Conservation (phyloP, 495 filamentous ascomycete genomes). For the Aspergillus indologenus region DNA sequence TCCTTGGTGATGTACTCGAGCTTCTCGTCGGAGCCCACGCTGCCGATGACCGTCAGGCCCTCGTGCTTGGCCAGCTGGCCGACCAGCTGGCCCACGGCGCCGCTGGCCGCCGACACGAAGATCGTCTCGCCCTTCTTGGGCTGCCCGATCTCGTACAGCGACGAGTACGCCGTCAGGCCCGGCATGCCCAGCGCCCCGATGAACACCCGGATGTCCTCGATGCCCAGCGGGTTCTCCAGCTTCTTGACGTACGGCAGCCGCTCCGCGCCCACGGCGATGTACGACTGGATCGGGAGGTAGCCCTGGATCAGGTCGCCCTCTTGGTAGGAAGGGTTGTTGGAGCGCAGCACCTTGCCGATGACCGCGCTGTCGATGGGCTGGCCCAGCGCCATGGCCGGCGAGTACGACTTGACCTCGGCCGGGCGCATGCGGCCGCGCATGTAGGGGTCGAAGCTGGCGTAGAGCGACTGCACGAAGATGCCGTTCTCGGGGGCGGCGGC, state of each 20-base stretch:
- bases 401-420: constrained; percentile 58
- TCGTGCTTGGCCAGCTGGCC: constrained; percentile 86
- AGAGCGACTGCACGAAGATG: constrained; percentile 67
- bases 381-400: constrained; percentile 52
- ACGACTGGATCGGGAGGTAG: constrained; percentile 59
- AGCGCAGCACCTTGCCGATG: constrained; percentile 65
- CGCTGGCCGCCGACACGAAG: constrained; percentile 77
- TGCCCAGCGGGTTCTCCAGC: constrained; percentile 44
- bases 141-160: constrained; percentile 76
- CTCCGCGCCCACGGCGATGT: constrained; percentile 35
- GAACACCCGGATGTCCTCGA: constrained; percentile 50
- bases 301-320: constrained; percentile 67
- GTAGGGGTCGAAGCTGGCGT: constrained; percentile 86
- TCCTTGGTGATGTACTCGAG: constrained; percentile 63
- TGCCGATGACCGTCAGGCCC: constrained; percentile 80
- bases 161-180: constrained; percentile 78
- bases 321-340: constrained; percentile 56
- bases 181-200: constrained; percentile 83
- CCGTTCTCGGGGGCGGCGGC: constrained; percentile 64
- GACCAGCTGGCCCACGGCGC: constrained; percentile 81
- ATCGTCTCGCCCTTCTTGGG: constrained; percentile 88
- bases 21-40: constrained; percentile 67
- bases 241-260: constrained; percentile 29
- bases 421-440: constrained; percentile 66
- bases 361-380: constrained; percentile 55